A percentile compares a stretch with the other conserved stretches of the same genome.
Evolutionary conservation across 2,329 filamentous ascomycete genomes (phyloP).

Genomic region (Colletotrichum sp.): DNA sequence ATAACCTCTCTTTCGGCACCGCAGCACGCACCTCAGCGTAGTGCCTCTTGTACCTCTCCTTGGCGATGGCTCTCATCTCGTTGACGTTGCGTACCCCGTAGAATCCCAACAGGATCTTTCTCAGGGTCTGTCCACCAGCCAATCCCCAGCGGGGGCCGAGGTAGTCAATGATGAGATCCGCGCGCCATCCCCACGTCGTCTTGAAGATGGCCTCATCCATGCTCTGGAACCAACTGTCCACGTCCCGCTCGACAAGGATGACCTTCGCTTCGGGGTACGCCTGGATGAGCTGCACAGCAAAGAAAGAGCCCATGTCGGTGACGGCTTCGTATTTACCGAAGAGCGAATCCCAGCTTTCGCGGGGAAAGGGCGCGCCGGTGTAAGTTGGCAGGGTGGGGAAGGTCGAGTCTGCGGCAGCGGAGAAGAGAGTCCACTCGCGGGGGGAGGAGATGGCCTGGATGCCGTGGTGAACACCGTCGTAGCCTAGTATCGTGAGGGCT

Average conservation of each 20-base stretch:
- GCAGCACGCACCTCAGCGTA: constrained; percentile 39
- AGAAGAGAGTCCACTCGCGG: constrained; percentile 28
- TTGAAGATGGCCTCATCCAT: constrained; percentile 24
- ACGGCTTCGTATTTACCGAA: constrained; percentile 30
- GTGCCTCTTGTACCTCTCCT: constrained; percentile 39
- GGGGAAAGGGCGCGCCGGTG: constrained; percentile 20
- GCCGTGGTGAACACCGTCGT: constrained; percentile 36
- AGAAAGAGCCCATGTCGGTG: constrained; percentile 58
- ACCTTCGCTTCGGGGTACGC: constrained; percentile 77
- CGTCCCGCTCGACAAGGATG: constrained; percentile 49
- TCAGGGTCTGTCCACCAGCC: constrained; percentile 24
- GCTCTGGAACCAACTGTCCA: not conserved
- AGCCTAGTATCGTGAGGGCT: constrained; percentile 35
- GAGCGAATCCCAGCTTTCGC: constrained; percentile 27
- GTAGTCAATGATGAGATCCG: constrained; percentile 21
- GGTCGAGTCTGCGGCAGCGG: constrained; percentile 32
- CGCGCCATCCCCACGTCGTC: constrained; percentile 26
- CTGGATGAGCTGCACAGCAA: constrained; percentile 72
- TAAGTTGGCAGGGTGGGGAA: constrained; percentile 27
- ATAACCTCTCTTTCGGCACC: constrained; percentile 35
- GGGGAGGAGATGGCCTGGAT: constrained; percentile 26
- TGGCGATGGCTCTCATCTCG: constrained; percentile 40
- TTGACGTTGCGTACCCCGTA: constrained; percentile 26
- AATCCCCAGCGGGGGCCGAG: constrained; percentile 36
- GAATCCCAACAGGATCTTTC: constrained; percentile 33